Evolutionary conservation across 2,329 filamentous ascomycete genomes (phyloP).

Genomic region (Ramularia endophylla): DNA sequence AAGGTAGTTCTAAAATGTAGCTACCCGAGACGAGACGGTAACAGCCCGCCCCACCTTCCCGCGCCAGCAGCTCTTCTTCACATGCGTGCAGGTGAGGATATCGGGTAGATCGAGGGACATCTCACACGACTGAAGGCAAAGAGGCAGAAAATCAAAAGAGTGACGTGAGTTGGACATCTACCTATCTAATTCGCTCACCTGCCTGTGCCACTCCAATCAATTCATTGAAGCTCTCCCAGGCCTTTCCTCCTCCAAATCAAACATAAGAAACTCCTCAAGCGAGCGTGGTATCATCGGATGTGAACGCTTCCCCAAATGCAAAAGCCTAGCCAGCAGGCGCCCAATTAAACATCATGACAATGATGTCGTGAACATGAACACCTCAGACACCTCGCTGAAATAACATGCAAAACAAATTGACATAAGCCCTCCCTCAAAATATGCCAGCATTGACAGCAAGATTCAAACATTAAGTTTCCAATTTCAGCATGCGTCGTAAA

Average conservation of each 20-base stretch:
- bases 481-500: constrained; percentile 35
- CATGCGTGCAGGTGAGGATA: no score
- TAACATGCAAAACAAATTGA: no score
- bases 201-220: constrained; percentile 1
- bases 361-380: constrained; percentile 1
- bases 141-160: constrained; percentile 7
- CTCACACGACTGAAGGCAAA: background rate
- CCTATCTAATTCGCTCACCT: constrained; percentile 7
- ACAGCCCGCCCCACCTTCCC: no score
- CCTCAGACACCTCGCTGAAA: constrained; percentile 14
- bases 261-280: constrained; percentile 5
- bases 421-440: constrained; percentile 4
- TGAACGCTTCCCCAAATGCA: constrained; percentile 4
- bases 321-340: background rate
- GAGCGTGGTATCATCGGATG: background rate
- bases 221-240: background rate
- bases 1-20: no score
- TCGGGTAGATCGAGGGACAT: background rate
- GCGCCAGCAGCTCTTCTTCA: no score
- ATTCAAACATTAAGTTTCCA: constrained; percentile 24
- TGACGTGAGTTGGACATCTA: constrained; percentile 27
- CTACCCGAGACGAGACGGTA: no score
- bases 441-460: no score
- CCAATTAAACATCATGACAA: background rate
- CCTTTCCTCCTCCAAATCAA: background rate